Evolutionary conservation across 495 filamentous ascomycete genomes (phyloP).

Genomic region (Podospora bellae-mahoneyi): DNA sequence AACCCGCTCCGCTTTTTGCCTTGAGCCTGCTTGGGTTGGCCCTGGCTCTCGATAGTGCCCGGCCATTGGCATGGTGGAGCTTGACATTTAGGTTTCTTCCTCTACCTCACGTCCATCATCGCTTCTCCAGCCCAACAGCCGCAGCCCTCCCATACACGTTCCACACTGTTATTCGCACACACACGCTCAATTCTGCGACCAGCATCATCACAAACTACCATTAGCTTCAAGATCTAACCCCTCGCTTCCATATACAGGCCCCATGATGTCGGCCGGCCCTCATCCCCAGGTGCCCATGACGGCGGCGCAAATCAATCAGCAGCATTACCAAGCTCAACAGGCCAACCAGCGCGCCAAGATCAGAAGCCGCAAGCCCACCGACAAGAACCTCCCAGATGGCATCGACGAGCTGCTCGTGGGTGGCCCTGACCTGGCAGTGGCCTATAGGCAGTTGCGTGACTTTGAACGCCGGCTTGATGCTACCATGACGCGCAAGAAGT

Average conservation of each 20-base stretch:
- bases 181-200: neutral
- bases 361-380: conserved; percentile 81
- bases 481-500: conserved; percentile 87
- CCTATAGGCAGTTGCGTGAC: conserved; percentile 80
- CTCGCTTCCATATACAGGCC: conserved; percentile 20
- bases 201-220: conserved; percentile 1
- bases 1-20: conserved; percentile 24
- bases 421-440: conserved; percentile 74
- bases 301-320: conserved; percentile 51
- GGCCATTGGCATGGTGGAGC: conserved; percentile 15
- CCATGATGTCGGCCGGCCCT: conserved; percentile 32
- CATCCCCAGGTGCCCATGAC: conserved; percentile 53
- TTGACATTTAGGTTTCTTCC: conserved; percentile 4
- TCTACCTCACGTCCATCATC: conserved; percentile 9
- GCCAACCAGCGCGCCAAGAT: conserved; percentile 68
- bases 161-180: neutral
- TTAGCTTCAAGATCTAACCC: conserved; percentile 11
- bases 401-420: conserved; percentile 64
- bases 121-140: conserved; percentile 2
- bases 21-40: conserved; percentile 8
- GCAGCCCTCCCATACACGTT: conserved; percentile 8
- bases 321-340: conserved; percentile 52
- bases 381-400: conserved; percentile 89
- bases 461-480: conserved; percentile 87
- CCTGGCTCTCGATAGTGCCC: neutral